These are phyloP conservation scores for Solanum sitiens DNA, from an alignment of 257 asterid species.

Conservation along the genomic window DNA sequence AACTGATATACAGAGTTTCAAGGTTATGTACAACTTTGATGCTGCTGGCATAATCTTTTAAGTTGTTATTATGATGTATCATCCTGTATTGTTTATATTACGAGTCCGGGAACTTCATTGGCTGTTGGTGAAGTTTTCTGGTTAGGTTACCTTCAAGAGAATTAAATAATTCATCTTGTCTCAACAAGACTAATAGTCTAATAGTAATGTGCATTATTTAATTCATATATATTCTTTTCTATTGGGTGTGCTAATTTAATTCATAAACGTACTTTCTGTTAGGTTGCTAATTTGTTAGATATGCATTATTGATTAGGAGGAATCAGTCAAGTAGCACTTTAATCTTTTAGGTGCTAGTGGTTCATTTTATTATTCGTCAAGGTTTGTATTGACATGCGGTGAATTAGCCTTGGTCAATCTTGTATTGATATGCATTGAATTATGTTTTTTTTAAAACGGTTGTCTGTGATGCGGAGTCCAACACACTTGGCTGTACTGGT, in stretches of 20 bases:
- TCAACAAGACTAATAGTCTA: neutral
- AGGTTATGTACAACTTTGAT: neutral
- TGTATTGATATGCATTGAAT: neutral
- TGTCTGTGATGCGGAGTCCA: neutral
- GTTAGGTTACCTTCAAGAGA: neutral
- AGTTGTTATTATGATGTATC: neutral
- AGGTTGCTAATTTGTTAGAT: neutral
- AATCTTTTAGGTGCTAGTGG: neutral
- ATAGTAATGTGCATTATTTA: neutral
- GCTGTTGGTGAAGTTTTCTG: neutral
- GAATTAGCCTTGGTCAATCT: neutral
- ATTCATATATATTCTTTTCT: neutral
- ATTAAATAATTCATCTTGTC: neutral
- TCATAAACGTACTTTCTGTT: neutral
- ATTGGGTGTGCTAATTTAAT: neutral
- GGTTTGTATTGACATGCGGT: neutral
- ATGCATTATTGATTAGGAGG: neutral
- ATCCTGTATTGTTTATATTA: neutral
- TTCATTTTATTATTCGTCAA: neutral
- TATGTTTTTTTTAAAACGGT: neutral
- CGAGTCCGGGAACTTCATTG: neutral
- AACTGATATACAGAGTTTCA: neutral
- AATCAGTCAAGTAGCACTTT: neutral
- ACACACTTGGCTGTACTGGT: neutral
- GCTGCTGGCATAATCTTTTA: neutral